phyloP scores from a whole-genome alignment of 2,329 filamentous ascomycete genomes.

The Aureobasidium sp. region DNA sequence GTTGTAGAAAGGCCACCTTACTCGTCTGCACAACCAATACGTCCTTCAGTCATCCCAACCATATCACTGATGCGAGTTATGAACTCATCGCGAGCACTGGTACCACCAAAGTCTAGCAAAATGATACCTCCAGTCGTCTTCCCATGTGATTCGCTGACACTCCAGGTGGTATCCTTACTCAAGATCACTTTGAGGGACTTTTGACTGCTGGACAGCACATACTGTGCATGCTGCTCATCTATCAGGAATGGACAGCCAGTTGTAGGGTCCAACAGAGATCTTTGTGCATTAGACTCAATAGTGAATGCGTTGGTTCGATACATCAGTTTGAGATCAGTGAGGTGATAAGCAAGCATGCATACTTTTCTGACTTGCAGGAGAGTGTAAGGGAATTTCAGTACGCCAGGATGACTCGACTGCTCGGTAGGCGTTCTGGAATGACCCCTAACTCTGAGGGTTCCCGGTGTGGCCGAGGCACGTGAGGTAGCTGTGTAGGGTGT shows the following conservation, averaged over 20 bases:
- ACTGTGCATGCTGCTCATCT: neutral
- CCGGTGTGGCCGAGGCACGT: too few species aligned
- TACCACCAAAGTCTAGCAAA: neutral
- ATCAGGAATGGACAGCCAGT: neutral
- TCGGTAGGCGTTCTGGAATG: neutral
- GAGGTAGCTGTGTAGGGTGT: too few species aligned
- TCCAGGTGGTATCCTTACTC: neutral
- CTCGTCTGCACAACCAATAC: neutral
- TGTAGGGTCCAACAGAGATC: neutral
- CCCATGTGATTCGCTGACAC: neutral
- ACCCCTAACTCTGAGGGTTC: neutral
- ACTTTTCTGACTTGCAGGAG: neutral
- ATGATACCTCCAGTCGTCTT: neutral
- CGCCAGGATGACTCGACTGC: neutral
- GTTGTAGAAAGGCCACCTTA: neutral
- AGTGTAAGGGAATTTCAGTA: neutral
- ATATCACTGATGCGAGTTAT: neutral
- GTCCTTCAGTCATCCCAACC: neutral
- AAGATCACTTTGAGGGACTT: neutral
- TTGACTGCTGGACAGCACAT: neutral
- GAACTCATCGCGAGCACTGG: neutral
- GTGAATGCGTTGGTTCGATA: neutral
- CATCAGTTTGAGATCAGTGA: neutral
- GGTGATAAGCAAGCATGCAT: conserved; percentile 5
- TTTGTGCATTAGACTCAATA: neutral